phyloP scores from a whole-genome alignment of 192 early-diverging fungal genomes.

The Backusella liffmaniae region DNA sequence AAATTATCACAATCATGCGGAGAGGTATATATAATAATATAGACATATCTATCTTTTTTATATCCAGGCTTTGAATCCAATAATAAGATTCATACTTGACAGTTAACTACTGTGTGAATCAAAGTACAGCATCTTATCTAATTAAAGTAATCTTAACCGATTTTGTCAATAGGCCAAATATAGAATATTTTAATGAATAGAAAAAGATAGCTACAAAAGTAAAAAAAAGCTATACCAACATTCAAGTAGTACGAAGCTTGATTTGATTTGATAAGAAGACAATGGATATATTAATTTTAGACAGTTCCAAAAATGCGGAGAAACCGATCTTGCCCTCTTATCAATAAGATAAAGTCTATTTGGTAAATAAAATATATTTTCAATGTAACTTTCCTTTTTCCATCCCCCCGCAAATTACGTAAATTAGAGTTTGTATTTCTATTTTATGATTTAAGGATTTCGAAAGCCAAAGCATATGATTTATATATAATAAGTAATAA shows the following conservation, averaged over 20 bases:
- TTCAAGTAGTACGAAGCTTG: neutral
- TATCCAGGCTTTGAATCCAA: neutral
- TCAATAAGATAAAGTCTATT: neutral
- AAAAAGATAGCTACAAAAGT: neutral
- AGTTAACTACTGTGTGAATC: neutral
- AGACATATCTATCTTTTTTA: neutral
- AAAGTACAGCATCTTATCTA: neutral
- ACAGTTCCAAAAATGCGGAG: neutral
- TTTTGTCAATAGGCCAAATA: neutral
- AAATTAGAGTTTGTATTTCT: too few species aligned
- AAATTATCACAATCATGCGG: neutral
- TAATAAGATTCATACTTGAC: neutral
- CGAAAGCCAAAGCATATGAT: too few species aligned
- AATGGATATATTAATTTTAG: conserved; percentile 1
- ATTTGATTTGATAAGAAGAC: neutral
- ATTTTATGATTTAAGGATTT: too few species aligned
- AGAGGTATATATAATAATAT: neutral
- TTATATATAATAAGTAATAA: too few species aligned
- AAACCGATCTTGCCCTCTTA: too few species aligned
- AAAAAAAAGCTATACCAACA: neutral
- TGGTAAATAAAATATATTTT: neutral
- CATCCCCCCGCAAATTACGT: neutral
- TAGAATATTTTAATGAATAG: conserved; percentile 3
- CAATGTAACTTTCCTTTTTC: neutral
- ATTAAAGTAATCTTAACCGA: neutral